A percentile compares a stretch with the other conserved stretches of the same genome.
These are phyloP conservation scores for Coniochaeta hoffmannii DNA, from an alignment of 2,329 filamentous ascomycete species.

Conservation along the genomic window DNA sequence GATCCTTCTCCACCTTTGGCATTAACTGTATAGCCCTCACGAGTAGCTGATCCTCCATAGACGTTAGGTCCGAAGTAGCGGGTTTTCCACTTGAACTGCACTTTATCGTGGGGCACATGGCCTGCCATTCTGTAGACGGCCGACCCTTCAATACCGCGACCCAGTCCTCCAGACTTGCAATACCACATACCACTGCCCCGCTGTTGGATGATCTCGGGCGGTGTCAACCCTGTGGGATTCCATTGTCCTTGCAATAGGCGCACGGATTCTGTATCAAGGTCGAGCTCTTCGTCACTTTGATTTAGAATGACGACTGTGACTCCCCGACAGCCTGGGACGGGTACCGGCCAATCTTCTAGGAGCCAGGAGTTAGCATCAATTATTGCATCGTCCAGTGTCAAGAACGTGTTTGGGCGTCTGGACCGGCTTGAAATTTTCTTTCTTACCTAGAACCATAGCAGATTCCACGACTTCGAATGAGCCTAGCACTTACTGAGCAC, in stretches of 20 bases:
- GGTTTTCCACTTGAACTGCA: conserved; percentile 5
- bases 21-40: not conserved
- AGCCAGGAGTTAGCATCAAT: too few relatives aligned
- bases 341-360: not conserved
- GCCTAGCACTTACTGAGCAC: too few relatives aligned
- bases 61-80: conserved; percentile 4
- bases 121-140: conserved; percentile 3
- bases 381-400: too few relatives aligned
- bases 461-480: too few relatives aligned
- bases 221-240: not conserved
- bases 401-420: too few relatives aligned
- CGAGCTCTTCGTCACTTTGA: not conserved
- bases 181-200: conserved; percentile 2
- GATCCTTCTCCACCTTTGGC: not conserved
- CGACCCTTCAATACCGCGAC: conserved; percentile 4
- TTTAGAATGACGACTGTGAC: not conserved
- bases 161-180: conserved; percentile 4
- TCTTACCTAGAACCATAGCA: too few relatives aligned
- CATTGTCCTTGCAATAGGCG: not conserved
- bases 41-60: not conserved
- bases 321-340: not conserved
- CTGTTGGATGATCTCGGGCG: conserved; percentile 3
- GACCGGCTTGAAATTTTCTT: too few relatives aligned
- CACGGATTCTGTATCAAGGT: not conserved
- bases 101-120: conserved; percentile 3